phyloP scores from a whole-genome alignment of 2,329 filamentous ascomycete species.

The Nemania sp. region DNA sequence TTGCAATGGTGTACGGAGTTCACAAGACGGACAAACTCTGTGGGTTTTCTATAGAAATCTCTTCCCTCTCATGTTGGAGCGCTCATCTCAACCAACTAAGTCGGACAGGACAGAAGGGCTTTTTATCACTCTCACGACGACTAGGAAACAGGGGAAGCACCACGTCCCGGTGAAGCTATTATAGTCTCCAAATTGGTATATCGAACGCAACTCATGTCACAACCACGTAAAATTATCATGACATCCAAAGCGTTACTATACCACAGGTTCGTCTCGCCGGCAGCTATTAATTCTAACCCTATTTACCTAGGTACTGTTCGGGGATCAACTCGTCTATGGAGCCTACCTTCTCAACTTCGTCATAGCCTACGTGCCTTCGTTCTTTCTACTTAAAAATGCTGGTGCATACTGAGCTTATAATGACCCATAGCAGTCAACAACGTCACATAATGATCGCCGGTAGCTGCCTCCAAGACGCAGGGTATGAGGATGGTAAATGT shows the following conservation, averaged over 20 bases:
- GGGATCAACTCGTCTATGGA: background rate
- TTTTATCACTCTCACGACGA: slow-evolving; percentile 8
- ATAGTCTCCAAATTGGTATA: slow-evolving; percentile 24
- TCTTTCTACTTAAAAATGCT: background rate
- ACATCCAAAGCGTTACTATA: background rate
- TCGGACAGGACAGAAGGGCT: slow-evolving; percentile 20
- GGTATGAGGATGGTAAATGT: slow-evolving; percentile 5
- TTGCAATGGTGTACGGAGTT: slow-evolving; percentile 44
- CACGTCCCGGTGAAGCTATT: slow-evolving; percentile 16
- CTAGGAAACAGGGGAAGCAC: slow-evolving; percentile 6
- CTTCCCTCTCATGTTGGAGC: slow-evolving; percentile 22
- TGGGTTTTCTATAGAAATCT: slow-evolving; percentile 33
- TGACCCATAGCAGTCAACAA: background rate
- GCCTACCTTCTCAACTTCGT: background rate
- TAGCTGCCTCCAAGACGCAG: slow-evolving; percentile 7
- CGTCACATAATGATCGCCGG: slow-evolving; percentile 6
- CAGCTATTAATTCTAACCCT: background rate
- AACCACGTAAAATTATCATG: slow-evolving; percentile 1
- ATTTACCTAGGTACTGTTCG: background rate
- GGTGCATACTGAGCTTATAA: background rate
- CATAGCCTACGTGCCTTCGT: background rate
- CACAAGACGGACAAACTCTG: slow-evolving; percentile 35
- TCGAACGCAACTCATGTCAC: slow-evolving; percentile 21
- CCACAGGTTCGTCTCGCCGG: background rate
- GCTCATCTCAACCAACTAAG: slow-evolving; percentile 23